Base-by-base conservation (phyloP, 2,329 filamentous ascomycete genomes). In the Cordyceps cateniannulata region DNA sequence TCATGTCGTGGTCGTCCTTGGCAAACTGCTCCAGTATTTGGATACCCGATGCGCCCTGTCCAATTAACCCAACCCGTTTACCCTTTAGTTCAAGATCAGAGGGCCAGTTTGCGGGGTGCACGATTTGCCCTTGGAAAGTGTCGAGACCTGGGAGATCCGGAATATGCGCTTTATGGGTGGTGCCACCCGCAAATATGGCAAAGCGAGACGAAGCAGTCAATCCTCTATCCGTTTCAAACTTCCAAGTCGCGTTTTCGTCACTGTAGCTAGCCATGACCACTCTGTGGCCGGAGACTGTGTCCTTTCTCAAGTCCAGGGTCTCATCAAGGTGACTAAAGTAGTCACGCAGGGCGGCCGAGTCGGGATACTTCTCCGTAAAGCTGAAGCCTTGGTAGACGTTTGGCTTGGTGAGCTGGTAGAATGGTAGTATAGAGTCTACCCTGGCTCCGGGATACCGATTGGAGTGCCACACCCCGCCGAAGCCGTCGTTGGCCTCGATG, bases 101-200 rank as follows among this genome's bases (percentile, higher is more conserved):
- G 9, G 69, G 68, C 68, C 69, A 74, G 6, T 63, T 58, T 12
- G 70, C 66, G 0, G 67, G 66, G 63, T 73, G 72, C 53, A 72
- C 63, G 7, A 71, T 62, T 0, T 62, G 59, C 5, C 72, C 72
- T 1, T 64, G 3, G 29, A 71, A 75, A 1, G 22, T 68, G 35
- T 70, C 61, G 9, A 75, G 62, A 1, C 77, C 77, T 1, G 59
- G 49, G 44, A 73, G 69, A 1, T 62, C 45, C 5, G 72, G 72
- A 38, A 77, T 70, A 54, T 79, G 72, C 1, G 71, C 69, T 65
- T 78, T 79, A 12, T 75, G 71, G 0, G 76, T 72, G 53, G 79
- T 78, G 0, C 82, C 81, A 2, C 76, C 76, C 10, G 75, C 75
- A 12, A 75, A 68, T 25, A 84, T 64, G 3, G 84, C 70, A 63